Percentiles rank a stretch among this genome's conserved stretches.
These are phyloP conservation scores for Anthracocystis walkeri DNA, from an alignment of 1,284 basidiomycete genomes.

Conservation along the genomic window DNA sequence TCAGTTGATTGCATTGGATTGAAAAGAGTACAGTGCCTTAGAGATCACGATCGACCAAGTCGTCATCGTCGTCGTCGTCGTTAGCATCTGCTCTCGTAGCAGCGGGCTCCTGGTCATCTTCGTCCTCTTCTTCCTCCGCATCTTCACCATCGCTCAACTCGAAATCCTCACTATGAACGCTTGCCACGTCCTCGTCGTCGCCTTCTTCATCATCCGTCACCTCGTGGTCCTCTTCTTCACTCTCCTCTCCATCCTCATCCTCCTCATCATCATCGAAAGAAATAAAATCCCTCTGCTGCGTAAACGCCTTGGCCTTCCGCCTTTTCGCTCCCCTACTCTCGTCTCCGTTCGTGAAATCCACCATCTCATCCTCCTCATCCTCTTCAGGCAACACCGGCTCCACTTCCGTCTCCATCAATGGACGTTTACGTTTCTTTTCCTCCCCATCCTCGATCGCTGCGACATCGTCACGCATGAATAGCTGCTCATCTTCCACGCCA, in stretches of 20 bases:
- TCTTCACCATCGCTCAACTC: slow-evolving; percentile 30
- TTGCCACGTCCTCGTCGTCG: slow-evolving; percentile 21
- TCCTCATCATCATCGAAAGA: slow-evolving; percentile 56
- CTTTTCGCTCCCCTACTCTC: slow-evolving; percentile 18
- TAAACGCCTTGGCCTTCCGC: slow-evolving; percentile 49
- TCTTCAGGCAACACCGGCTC: slow-evolving; percentile 14
- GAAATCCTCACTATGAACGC: slow-evolving; percentile 53
- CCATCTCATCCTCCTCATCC: slow-evolving; percentile 23
- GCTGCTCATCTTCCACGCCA: slow-evolving; percentile 34
- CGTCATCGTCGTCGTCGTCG: slow-evolving; percentile 27
- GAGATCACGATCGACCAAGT: slow-evolving; percentile 39
- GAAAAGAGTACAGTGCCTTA: background rate
- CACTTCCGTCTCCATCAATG: slow-evolving; percentile 36
- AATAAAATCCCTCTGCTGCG: slow-evolving; percentile 62
- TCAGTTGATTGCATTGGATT: background rate
- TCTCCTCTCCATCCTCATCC: slow-evolving; percentile 28
- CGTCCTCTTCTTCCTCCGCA: slow-evolving; percentile 11
- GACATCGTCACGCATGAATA: slow-evolving; percentile 60
- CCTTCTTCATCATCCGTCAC: slow-evolving; percentile 19
- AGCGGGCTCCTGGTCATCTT: background rate
- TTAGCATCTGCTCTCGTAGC: background rate
- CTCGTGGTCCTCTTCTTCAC: slow-evolving; percentile 11
- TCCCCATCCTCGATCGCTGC: slow-evolving; percentile 32
- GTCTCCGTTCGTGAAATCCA: slow-evolving; percentile 11
- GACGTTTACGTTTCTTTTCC: slow-evolving; percentile 36